phyloP scores from a whole-genome alignment of 495 filamentous ascomycete species.

The Penicillium waksmanii region DNA sequence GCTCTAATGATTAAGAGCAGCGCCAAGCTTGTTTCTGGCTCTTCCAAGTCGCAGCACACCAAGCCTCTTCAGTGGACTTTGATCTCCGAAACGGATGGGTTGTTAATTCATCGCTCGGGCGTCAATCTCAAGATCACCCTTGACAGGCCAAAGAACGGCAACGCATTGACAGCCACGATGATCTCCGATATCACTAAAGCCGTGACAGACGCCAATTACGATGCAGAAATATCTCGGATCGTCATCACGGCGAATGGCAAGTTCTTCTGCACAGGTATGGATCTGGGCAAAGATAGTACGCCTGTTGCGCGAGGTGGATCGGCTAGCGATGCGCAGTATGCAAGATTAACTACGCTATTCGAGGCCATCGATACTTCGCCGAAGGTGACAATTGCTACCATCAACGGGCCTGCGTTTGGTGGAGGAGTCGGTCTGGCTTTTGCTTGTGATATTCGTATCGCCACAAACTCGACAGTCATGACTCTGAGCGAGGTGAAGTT shows the following conservation, averaged over 20 bases:
- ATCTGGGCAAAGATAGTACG: constrained; percentile 28
- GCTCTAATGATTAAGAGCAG: constrained; percentile 28
- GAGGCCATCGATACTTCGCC: constrained; percentile 36
- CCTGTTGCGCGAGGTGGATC: constrained; percentile 20
- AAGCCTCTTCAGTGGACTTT: constrained; percentile 20
- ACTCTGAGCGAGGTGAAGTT: constrained; percentile 40
- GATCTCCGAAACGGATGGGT: constrained; percentile 14
- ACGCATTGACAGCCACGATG: constrained; percentile 38
- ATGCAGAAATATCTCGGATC: constrained; percentile 33
- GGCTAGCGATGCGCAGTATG: constrained; percentile 26
- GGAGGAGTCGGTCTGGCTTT: constrained; percentile 45
- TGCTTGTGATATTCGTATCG: constrained; percentile 39
- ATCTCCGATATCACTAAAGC: constrained; percentile 26
- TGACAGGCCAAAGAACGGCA: constrained; percentile 40
- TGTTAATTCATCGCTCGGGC: constrained; percentile 28
- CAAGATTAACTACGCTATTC: constrained; percentile 28
- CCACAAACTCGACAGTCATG: constrained; percentile 21
- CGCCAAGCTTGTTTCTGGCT: neutral
- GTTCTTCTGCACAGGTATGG: constrained; percentile 51
- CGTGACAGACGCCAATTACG: constrained; percentile 22
- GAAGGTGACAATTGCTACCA: constrained; percentile 39
- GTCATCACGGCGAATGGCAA: constrained; percentile 37
- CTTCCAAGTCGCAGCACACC: constrained; percentile 1
- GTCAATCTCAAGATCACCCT: constrained; percentile 36
- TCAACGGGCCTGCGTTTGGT: constrained; percentile 45